These are phyloP conservation scores for Podila clonocystis DNA, from an alignment of 192 early-diverging fungal genomes.

Conservation along the genomic window DNA sequence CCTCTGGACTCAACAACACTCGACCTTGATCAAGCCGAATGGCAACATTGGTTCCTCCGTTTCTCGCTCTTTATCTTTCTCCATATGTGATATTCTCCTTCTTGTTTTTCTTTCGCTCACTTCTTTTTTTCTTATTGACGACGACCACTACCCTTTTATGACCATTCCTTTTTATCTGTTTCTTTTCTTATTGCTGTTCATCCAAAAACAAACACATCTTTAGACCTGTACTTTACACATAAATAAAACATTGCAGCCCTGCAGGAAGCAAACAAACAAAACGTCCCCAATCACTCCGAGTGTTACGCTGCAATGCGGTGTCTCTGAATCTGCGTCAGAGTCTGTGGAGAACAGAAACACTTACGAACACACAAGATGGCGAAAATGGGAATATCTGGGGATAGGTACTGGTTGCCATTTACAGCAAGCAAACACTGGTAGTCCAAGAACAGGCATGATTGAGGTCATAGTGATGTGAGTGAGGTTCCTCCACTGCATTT, in stretches of 20 bases:
- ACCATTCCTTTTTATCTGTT: neutral
- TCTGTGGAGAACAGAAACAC: neutral
- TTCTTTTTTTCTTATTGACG: neutral
- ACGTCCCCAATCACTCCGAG: neutral
- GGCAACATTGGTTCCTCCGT: neutral
- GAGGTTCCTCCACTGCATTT: too few species aligned
- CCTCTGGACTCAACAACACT: conserved; percentile 17
- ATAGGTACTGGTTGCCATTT: neutral
- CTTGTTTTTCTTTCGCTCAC: neutral
- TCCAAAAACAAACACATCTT: conserved; percentile 2
- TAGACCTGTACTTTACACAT: conserved; percentile 11
- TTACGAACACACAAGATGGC: neutral
- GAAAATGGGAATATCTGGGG: neutral
- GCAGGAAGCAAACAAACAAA: conserved; percentile 21
- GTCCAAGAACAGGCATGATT: neutral
- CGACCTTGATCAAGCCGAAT: conserved; percentile 34
- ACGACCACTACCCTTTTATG: neutral
- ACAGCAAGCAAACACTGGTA: too few species aligned
- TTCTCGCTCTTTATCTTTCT: neutral
- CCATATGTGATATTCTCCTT: neutral
- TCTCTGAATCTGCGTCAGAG: conserved; percentile 3
- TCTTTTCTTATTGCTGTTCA: conserved; percentile 1
- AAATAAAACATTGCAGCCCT: conserved; percentile 16
- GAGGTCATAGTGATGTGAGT: too few species aligned
- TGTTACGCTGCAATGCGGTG: neutral